phyloP scores from a whole-genome alignment of 2,329 filamentous ascomycete genomes.

The Raffaelea ambrosiae region DNA sequence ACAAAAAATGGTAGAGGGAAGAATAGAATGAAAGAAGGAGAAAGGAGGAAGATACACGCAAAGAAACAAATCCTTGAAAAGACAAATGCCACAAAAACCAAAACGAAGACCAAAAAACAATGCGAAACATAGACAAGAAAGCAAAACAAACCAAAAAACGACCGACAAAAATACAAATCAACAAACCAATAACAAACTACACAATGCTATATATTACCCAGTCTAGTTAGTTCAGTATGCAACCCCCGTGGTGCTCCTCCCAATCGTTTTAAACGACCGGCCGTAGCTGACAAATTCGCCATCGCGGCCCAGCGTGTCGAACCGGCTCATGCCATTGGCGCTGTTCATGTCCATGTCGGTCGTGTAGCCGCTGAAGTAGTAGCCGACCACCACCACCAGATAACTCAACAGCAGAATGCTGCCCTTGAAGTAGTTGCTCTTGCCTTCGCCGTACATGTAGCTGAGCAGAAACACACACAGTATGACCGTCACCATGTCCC shows the following conservation, averaged over 20 bases:
- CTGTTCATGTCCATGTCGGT: slow-evolving; percentile 31
- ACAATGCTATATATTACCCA: no score
- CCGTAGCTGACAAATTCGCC: slow-evolving; percentile 37
- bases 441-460: slow-evolving; percentile 96
- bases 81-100: not conserved
- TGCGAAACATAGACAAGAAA: not conserved
- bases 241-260: slow-evolving; percentile 31
- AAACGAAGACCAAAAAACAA: not conserved
- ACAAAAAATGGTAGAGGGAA: not conserved
- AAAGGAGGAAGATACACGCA: not conserved
- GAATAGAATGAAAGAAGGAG: not conserved
- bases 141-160: not conserved
- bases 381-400: slow-evolving; percentile 82
- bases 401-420: slow-evolving; percentile 91
- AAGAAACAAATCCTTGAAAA: not conserved
- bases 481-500: slow-evolving; percentile 97
- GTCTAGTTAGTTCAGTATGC: slow-evolving; percentile 17
- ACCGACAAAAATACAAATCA: not conserved
- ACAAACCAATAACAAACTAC: no score
- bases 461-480: slow-evolving; percentile 92
- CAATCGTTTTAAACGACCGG: slow-evolving; percentile 39
- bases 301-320: slow-evolving; percentile 44
- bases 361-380: slow-evolving; percentile 67
- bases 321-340: slow-evolving; percentile 30
- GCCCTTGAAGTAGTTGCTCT: slow-evolving; percentile 99